Conservation (phyloP, 164 flowering plant genomes). For the Aristolochia fimbriata region DNA sequence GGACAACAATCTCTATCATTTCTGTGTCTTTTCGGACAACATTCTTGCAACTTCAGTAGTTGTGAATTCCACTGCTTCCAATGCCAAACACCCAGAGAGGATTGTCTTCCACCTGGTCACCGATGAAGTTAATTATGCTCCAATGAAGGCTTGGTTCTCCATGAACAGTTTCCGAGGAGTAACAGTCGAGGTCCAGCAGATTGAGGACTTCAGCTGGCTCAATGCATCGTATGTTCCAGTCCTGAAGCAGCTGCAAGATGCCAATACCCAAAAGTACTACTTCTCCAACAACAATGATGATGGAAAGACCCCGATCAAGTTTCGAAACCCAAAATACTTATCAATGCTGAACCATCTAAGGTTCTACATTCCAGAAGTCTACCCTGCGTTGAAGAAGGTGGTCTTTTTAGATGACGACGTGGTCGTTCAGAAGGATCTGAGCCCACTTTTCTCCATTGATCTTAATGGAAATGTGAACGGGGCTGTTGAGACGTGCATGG, state of each 20-base stretch:
- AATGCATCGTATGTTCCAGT: slow-evolving; percentile 89
- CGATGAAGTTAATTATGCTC: slow-evolving; percentile 64
- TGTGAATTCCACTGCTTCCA: slow-evolving; percentile 65
- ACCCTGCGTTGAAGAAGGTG: slow-evolving; percentile 55
- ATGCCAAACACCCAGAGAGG: slow-evolving; percentile 44
- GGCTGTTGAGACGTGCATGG: slow-evolving; percentile 93
- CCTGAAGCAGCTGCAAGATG: slow-evolving; percentile 75
- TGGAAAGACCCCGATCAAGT: slow-evolving; percentile 62
- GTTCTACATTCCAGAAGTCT: slow-evolving; percentile 83
- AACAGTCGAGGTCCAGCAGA: slow-evolving; percentile 64
- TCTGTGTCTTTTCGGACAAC: slow-evolving; percentile 81
- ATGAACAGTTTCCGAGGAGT: slow-evolving; percentile 57
- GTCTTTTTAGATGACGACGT: slow-evolving; percentile 88
- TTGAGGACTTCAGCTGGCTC: slow-evolving; percentile 78
- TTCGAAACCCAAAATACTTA: slow-evolving; percentile 74
- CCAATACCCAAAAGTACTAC: slow-evolving; percentile 68
- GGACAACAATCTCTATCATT: slow-evolving; percentile 60
- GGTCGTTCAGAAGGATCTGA: slow-evolving; percentile 74
- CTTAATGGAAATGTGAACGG: slow-evolving; percentile 79
- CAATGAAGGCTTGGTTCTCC: slow-evolving; percentile 88
- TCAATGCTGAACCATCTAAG: slow-evolving; percentile 89
- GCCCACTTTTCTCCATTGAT: slow-evolving; percentile 51
- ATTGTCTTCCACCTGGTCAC: slow-evolving; percentile 80
- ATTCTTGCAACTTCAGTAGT: slow-evolving; percentile 80
- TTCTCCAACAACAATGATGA: slow-evolving; percentile 51